Evolutionary conservation across 225 moss, liverwort and hornwort genomes (phyloP).

Genomic region (Thuidium tamariscinum): DNA sequence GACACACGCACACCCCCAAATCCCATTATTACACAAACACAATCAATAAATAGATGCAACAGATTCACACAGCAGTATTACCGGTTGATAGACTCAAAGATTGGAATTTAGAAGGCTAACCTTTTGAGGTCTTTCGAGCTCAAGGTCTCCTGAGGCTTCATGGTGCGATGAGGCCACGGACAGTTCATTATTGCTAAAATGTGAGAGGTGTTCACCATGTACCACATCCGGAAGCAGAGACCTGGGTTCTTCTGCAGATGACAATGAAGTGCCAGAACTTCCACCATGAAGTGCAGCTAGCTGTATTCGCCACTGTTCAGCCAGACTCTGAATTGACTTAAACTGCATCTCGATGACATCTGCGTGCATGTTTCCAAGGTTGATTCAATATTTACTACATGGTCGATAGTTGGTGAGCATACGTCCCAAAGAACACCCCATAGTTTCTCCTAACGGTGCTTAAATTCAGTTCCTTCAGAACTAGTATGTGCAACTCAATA

Average conservation of each 20-base stretch:
- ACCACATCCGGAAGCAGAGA: background rate
- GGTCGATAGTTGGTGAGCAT: background rate
- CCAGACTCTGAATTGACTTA: constrained; percentile 41
- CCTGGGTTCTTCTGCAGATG: constrained; percentile 27
- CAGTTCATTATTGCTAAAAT: constrained; percentile 9
- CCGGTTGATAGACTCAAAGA: background rate
- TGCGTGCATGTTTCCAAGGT: background rate
- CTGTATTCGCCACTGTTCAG: constrained; percentile 50
- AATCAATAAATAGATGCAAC: constrained; percentile 1
- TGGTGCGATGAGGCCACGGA: background rate
- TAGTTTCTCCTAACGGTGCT: background rate
- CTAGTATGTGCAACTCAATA: background rate
- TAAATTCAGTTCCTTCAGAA: background rate
- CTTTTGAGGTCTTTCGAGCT: constrained; percentile 5
- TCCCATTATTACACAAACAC: background rate
- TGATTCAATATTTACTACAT: background rate
- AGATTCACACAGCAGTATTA: background rate
- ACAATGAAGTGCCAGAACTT: constrained; percentile 21
- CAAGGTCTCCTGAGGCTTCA: constrained; percentile 22
- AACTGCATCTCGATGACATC: constrained; percentile 37
- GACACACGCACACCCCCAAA: background rate
- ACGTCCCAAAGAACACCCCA: background rate
- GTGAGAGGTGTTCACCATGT: background rate
- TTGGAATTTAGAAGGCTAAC: background rate
- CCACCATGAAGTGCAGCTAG: constrained; percentile 26